Evolutionary conservation across 768 basidiomycete genomes (phyloP), one percentile per base, ranked within the genome.

Genomic region (Lentinus brumalis): DNA sequence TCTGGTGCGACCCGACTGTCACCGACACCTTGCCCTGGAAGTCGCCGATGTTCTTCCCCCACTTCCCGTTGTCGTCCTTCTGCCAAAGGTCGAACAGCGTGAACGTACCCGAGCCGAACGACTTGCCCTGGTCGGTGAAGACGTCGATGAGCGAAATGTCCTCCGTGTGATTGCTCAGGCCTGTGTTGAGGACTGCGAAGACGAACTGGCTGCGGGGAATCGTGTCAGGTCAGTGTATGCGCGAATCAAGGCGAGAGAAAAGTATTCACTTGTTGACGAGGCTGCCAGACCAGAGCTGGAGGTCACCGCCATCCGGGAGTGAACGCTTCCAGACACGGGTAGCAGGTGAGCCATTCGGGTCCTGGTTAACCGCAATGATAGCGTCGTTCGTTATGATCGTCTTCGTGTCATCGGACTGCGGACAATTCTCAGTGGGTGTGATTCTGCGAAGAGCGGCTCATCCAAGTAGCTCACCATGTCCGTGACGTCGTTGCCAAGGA

Each of bases 401-500:
- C 45, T 72, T 62, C 0, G 76, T 78, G 38, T 77, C 75, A 53
- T 73, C 69, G 9, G 71, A 67, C 75, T 76, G 50, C 29, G 5
- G 26, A 45, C 35, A 18, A 26, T 55, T 9, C 41, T 16, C 4
- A 40, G 41, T 60, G 3, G 39, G 54, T 45, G 32, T 57, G 21
- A 26, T 26, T 26, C 21, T 26, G 21, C 21, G 21, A 26, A 26
- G 21, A 26, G 21, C 21, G 21, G 21, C 21, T 26, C 21, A 26
- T 26, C 21, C 21, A 26, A 26, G 26, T 6, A 18, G 21, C 62
- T 15, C 38, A 74, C 75, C 78, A 78, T 79, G 51, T 66, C 66
- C 5, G 72, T 73, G 16, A 78, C 58, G 53, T 78, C 76, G 63
- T 79, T 76, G 0, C 78, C 78, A 5, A 79, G 69, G 45, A 79